Percentiles rank a stretch among this genome's conserved stretches.
phyloP scores from a whole-genome alignment of 1,284 basidiomycete species.

The Ceratobasidium theobromae region DNA sequence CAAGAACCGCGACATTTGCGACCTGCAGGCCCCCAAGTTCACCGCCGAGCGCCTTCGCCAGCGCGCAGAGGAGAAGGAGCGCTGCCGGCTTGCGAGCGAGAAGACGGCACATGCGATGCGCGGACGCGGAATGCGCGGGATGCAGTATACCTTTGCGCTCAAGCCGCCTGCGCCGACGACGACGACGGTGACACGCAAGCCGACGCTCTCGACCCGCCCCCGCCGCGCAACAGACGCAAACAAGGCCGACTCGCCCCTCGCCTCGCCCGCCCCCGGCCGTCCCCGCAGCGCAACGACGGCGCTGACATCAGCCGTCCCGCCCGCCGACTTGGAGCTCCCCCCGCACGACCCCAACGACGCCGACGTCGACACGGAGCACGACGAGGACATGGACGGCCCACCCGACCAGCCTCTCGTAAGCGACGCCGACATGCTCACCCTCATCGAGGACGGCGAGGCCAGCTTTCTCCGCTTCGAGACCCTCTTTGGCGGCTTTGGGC shows the following conservation, averaged over 20 bases:
- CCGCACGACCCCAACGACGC: conserved; percentile 41
- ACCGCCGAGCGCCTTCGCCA: conserved; percentile 74
- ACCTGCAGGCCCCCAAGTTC: conserved; percentile 75
- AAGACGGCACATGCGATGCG: conserved; percentile 52
- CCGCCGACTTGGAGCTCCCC: conserved; percentile 43
- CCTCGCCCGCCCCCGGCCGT: conserved; percentile 42
- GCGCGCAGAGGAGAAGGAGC: conserved; percentile 75
- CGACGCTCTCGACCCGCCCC: background rate
- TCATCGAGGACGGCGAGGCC: conserved; percentile 20
- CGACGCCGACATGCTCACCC: conserved; percentile 10
- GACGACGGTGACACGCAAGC: conserved; percentile 2
- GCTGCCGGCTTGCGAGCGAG: conserved; percentile 44
- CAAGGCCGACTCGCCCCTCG: conserved; percentile 14
- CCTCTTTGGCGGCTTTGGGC: conserved; percentile 72
- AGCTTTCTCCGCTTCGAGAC: conserved; percentile 61
- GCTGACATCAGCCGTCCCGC: background rate
- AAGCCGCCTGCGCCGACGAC: conserved; percentile 50
- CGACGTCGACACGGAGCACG: conserved; percentile 25
- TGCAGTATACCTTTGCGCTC: conserved; percentile 82
- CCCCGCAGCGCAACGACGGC: conserved; percentile 37
- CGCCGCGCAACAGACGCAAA: conserved; percentile 29
- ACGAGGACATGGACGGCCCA: conserved; percentile 17
- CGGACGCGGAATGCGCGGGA: conserved; percentile 68
- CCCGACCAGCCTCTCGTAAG: background rate
- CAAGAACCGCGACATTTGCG: conserved; percentile 54